These are phyloP conservation scores for Cryptococcus hybrid DNA, from an alignment of 1,284 basidiomycete species.

Conservation along the genomic window DNA sequence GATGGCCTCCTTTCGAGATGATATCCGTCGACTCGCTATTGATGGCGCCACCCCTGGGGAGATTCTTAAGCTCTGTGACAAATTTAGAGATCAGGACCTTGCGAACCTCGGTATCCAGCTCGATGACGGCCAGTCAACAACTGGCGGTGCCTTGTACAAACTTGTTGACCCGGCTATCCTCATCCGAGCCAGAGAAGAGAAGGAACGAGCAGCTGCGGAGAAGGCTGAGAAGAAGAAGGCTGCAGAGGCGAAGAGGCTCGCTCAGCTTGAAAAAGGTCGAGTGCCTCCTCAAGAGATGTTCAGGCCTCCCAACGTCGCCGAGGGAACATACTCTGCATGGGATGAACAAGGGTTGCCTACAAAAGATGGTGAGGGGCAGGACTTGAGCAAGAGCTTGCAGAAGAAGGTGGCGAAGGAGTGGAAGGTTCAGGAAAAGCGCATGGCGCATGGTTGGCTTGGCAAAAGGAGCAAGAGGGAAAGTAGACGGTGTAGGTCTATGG, in stretches of 20 bases:
- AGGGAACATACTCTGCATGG: conserved; percentile 72
- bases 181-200: conserved; percentile 82
- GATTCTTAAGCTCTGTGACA: conserved; percentile 76
- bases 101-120: conserved; percentile 91
- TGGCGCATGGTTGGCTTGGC: conserved; percentile 58
- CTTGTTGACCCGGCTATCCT: conserved; percentile 81
- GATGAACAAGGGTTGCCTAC: conserved; percentile 81
- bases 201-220: conserved; percentile 70
- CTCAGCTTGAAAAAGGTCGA: conserved; percentile 81
- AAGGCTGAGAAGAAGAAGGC: conserved; percentile 72
- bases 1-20: conserved; percentile 88
- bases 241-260: conserved; percentile 68
- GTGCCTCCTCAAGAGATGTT: conserved; percentile 75
- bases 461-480: conserved; percentile 15
- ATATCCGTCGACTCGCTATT: conserved; percentile 80
- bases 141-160: conserved; percentile 93
- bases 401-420: conserved; percentile 83
- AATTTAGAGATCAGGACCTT: conserved; percentile 83
- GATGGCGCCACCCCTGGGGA: conserved; percentile 64
- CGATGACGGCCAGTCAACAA: conserved; percentile 82
- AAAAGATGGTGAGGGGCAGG: conserved; percentile 77
- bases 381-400: conserved; percentile 73
- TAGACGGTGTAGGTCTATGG: background rate
- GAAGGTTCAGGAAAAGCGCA: conserved; percentile 72
- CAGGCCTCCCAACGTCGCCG: conserved; percentile 71